A percentile compares a stretch with the other conserved stretches of the same genome.
These are phyloP conservation scores for Phalaenopsis aphrodite DNA, from an alignment of 106 monocot genomes.

Conservation along the genomic window DNA sequence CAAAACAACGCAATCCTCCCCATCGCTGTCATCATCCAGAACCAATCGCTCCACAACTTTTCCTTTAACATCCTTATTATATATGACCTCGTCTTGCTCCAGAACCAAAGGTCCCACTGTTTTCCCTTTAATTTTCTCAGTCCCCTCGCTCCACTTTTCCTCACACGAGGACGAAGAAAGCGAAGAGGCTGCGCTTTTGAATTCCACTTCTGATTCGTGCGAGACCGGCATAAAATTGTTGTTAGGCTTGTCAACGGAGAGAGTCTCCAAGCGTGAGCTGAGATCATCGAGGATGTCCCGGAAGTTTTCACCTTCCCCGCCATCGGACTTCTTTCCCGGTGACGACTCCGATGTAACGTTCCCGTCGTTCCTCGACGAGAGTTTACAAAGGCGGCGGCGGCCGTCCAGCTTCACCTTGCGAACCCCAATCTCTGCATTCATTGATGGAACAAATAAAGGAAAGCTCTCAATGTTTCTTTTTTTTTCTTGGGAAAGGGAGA, in stretches of 20 bases:
- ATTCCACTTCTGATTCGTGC: constrained; percentile 16
- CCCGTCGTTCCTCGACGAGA: constrained; percentile 15
- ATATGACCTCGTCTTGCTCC: neutral
- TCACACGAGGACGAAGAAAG: constrained; percentile 20
- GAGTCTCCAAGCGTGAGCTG: constrained; percentile 49
- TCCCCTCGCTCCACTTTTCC: neutral
- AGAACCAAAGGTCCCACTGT: neutral
- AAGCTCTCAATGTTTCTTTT: neutral
- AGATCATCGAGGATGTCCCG: constrained; percentile 68
- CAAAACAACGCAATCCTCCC: constrained; percentile 22
- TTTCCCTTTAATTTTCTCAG: neutral
- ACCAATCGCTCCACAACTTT: constrained; percentile 5
- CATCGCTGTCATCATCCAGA: constrained; percentile 20
- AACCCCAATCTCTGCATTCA: constrained; percentile 30
- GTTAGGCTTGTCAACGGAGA: constrained; percentile 62
- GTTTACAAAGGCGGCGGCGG: constrained; percentile 90
- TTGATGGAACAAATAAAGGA: neutral
- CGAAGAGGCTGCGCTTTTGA: constrained; percentile 43
- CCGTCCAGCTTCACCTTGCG: constrained; percentile 70
- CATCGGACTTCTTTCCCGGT: neutral
- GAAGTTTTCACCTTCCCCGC: constrained; percentile 27
- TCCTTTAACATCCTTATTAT: constrained; percentile 9
- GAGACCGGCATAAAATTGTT: constrained; percentile 1
- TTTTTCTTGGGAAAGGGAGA: neutral
- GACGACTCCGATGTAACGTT: constrained; percentile 21